These are phyloP conservation scores for Umbelopsis isabellina DNA, from an alignment of 192 early-diverging fungal species.

Conservation along the genomic window DNA sequence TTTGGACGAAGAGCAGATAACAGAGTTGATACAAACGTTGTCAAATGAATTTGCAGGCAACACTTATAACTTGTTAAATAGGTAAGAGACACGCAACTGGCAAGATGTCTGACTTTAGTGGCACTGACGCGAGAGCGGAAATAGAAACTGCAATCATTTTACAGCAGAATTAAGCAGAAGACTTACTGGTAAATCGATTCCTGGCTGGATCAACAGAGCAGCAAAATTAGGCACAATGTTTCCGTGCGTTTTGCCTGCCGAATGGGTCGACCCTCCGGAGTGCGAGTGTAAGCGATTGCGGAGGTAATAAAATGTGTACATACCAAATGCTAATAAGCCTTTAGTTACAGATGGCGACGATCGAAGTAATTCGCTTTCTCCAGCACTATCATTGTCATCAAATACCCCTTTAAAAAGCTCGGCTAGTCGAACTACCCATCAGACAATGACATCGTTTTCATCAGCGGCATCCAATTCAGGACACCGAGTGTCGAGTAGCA, in stretches of 20 bases:
- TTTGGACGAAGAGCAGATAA: conserved; percentile 28
- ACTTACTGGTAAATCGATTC: conserved; percentile 25
- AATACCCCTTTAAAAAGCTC: neutral
- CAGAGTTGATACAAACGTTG: conserved; percentile 19
- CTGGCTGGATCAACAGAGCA: conserved; percentile 44
- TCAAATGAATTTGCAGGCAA: conserved; percentile 40
- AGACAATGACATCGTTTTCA: conserved; percentile 4
- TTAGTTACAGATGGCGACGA: neutral
- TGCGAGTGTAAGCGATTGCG: neutral
- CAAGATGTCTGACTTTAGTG: neutral
- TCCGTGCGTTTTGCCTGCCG: conserved; percentile 42
- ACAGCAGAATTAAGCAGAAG: conserved; percentile 35
- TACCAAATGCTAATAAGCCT: neutral
- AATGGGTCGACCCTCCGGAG: conserved; percentile 44
- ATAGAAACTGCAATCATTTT: conserved; percentile 46
- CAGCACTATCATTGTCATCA: conserved; percentile 15
- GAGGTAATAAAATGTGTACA: too few relatives aligned
- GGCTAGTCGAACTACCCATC: neutral
- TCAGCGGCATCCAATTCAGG: conserved; percentile 8
- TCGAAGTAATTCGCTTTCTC: neutral
- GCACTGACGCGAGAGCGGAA: neutral
- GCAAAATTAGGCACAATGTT: conserved; percentile 44
- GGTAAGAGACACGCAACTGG: conserved; percentile 1
- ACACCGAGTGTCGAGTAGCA: neutral
- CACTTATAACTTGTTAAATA: conserved; percentile 39